Percentiles rank a stretch among this genome's conserved stretches.
Evolutionary conservation across 352 stramenopile genomes (phyloP).

Genomic region (Globisporangium cystogenes): DNA sequence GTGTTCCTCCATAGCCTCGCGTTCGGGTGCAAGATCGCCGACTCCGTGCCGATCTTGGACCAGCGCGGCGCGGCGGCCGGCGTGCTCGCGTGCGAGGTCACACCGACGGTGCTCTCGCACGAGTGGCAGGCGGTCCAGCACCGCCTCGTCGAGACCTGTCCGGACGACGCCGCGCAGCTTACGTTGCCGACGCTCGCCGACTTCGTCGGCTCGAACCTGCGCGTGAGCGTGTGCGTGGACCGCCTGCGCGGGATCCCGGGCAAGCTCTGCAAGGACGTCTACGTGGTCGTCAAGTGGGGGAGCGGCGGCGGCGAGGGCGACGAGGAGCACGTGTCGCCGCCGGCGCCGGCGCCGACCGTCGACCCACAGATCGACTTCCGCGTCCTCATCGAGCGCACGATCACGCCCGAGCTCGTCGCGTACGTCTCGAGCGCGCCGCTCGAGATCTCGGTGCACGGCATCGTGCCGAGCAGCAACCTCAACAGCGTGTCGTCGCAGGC

Average conservation of each 20-base stretch:
- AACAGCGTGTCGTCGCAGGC: slow-evolving; percentile 61
- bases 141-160: slow-evolving; percentile 49
- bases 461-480: slow-evolving; percentile 70
- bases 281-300: slow-evolving; percentile 51
- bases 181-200: slow-evolving; percentile 33
- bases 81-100: slow-evolving; percentile 50
- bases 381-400: slow-evolving; percentile 41
- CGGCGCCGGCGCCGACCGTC: slow-evolving; percentile 38
- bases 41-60: slow-evolving; percentile 58
- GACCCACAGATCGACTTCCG: slow-evolving; percentile 59
- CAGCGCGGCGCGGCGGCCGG: slow-evolving; percentile 30
- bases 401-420: slow-evolving; percentile 43
- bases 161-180: slow-evolving; percentile 28
- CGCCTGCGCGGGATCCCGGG: slow-evolving; percentile 54
- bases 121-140: slow-evolving; percentile 73
- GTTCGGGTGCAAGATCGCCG: slow-evolving; percentile 57
- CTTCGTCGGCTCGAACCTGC: slow-evolving; percentile 51
- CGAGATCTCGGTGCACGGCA: slow-evolving; percentile 56
- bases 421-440: slow-evolving; percentile 42
- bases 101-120: slow-evolving; percentile 55
- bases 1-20: slow-evolving; percentile 57
- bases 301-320: slow-evolving; percentile 7
- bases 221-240: slow-evolving; percentile 46
- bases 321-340: slow-evolving; percentile 38
- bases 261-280: slow-evolving; percentile 67